Evolutionary conservation across 2,329 filamentous ascomycete genomes (phyloP).

Genomic region (Nemania sp.): DNA sequence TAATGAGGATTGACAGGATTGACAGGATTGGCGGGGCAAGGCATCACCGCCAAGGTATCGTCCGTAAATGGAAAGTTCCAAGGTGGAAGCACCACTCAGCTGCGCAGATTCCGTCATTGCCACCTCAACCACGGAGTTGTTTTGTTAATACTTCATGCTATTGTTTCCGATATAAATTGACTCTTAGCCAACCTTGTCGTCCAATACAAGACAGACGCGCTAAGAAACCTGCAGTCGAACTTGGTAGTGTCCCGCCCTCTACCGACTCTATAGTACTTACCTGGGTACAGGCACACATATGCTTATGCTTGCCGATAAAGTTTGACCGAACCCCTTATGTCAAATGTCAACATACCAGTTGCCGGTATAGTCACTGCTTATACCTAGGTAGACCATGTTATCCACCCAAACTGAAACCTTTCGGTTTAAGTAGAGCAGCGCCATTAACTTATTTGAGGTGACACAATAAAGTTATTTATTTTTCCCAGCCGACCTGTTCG

Average conservation of each 20-base stretch:
- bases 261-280: too few relatives aligned
- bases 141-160: constrained; percentile 30
- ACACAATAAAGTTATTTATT: not conserved
- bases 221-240: too few relatives aligned
- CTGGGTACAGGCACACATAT: too few relatives aligned
- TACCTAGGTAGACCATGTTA: not conserved
- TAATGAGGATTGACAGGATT: constrained; percentile 1
- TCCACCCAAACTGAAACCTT: constrained; percentile 1
- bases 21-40: constrained; percentile 29
- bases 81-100: constrained; percentile 4
- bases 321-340: constrained; percentile 10
- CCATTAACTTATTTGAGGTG: not conserved
- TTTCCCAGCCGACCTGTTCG: not conserved
- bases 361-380: not conserved
- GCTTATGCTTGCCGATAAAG: not conserved
- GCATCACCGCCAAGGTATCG: too few relatives aligned
- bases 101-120: constrained; percentile 1
- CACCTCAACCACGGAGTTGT: constrained; percentile 25
- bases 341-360: not conserved
- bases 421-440: constrained; percentile 5
- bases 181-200: not conserved
- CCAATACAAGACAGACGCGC: constrained; percentile 14
- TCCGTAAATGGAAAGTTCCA: constrained; percentile 18
- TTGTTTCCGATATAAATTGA: constrained; percentile 15
- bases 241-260: too few relatives aligned